Conservation (phyloP, 2,329 filamentous ascomycete genomes). For the Didymella pinodella region DNA sequence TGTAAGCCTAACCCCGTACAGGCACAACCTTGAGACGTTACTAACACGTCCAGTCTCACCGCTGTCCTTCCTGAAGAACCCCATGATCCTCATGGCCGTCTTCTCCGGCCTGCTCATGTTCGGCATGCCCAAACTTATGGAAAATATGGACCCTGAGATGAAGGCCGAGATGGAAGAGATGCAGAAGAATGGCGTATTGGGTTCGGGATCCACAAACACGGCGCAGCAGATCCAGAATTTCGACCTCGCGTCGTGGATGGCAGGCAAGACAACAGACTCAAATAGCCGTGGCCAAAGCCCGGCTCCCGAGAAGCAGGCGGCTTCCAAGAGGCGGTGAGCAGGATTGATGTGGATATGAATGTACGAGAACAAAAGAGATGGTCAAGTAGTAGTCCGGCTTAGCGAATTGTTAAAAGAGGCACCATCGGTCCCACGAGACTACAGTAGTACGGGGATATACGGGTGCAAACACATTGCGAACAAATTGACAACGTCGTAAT, state of each 20-base stretch:
- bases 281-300: conserved; percentile 37
- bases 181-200: conserved; percentile 77
- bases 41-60: conserved; percentile 69
- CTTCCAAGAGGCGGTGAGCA: conserved; percentile 31
- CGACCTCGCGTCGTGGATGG: conserved; percentile 73
- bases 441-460: not conserved
- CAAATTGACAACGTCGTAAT: not conserved
- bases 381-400: conserved; percentile 5
- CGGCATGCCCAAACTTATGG: conserved; percentile 93
- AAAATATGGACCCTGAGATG: conserved; percentile 98
- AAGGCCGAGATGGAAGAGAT: conserved; percentile 91
- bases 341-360: not conserved
- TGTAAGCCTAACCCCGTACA: conserved; percentile 65
- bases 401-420: conserved; percentile 15
- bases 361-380: conserved; percentile 4
- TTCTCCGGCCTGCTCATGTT: conserved; percentile 84
- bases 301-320: conserved; percentile 33
- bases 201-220: conserved; percentile 41
- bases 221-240: conserved; percentile 68
- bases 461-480: not conserved
- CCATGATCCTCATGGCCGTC: conserved; percentile 93
- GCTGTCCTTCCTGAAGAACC: conserved; percentile 86
- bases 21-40: not conserved
- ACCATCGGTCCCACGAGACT: conserved; percentile 2
- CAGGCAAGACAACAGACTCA: conserved; percentile 58